Base-by-base conservation (phyloP, 2,329 filamentous ascomycete species). In the Penicillium sp. region DNA sequence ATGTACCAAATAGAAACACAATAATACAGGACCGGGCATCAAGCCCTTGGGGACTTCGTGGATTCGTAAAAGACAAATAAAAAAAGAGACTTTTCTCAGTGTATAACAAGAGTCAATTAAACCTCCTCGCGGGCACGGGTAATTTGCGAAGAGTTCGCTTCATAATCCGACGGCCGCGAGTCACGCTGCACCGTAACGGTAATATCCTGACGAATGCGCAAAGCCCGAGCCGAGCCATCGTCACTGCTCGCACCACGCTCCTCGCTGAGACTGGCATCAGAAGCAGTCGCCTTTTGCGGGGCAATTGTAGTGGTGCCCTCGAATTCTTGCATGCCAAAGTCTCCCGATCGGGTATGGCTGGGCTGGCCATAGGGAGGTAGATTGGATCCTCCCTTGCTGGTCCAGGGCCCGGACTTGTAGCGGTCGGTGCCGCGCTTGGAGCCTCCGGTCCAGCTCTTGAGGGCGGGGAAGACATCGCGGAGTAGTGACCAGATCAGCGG, bases 401-500 rank as follows among this genome's bases (percentile, higher is more conserved):
- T 69, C 68, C 69, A 72, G 5, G 67, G 65, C 0, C 64, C 69
- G 9, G 67, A 71, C 42, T 66, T 65, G 61, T 74, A 73, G 42
- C 68, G 66, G 22, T 73, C 69, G 10, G 71, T 69, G 18, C 56
- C 64, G 26, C 66, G 64, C 50, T 66, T 71, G 10, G 72, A 75
- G 29, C 71, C 72, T 2, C 72, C 73, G 11, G 71, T 73, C 73
- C 73, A 75, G 56, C 71, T 74, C 60, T 71, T 73, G 58, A 75
- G 66, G 2, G 65, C 65, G 2, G 73, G 74, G 70, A 82, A 82
- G 20, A 81, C 62, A 50, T 80, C 77, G 16, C 79, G 73, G 8
- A 82, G 65, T 2, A 82, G 72, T 1, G 79, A 79, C 80, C 80
- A 82, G 13, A 80, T 75, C 40, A 79, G 77, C 0, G 79, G 79